Evolutionary conservation across 768 basidiomycete genomes (phyloP), one percentile per base, ranked within the genome.

Genomic region (Tricholoma flavovirens): DNA sequence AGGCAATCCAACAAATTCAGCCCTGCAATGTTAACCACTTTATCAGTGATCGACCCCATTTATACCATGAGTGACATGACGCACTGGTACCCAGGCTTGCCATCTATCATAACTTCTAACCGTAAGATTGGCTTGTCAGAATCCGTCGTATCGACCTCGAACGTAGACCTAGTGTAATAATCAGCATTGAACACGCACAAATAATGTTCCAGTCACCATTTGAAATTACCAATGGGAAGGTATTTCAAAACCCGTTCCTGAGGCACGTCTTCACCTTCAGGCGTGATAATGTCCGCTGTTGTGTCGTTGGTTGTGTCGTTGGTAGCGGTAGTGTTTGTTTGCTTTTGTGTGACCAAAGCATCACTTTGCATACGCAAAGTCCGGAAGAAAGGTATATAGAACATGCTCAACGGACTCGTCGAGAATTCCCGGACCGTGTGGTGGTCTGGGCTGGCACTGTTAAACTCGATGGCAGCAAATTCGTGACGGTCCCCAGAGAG

Each of bases 401-500:
- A 86, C 83, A 83, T 83, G 71, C 76, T 86, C 64, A 87, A 64
- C 5, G 89, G 88, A 58, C 78, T 80, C 5, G 87, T 88, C 21
- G 85, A 87, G 57, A 89, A 76, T 64, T 90, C 89, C 43, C 74
- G 68, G 24, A 88, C 75, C 7, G 72, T 60, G 58, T 83, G 73
- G 5, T 69, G 60, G 42, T 66, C 51, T 52, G 66, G 54, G 58
- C 72, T 65, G 43, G 67, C 59, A 56, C 75, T 63, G 53, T 73
- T 75, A 66, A 83, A 86, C 69, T 86, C 81, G 60, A 89, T 77
- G 4, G 81, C 81, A 1, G 88, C 88, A 62, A 90, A 90, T 69
- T 90, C 88, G 66, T 91, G 89, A 19, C 88, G 77, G 65, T 90
- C 89, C 7, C 88, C 88, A 2, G 83, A 84, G 45, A 90, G 69